Evolutionary conservation across 2,329 filamentous ascomycete species (phyloP), one percentile per base, ranked within the genome.

Genomic region (Paraphoma sp.): DNA sequence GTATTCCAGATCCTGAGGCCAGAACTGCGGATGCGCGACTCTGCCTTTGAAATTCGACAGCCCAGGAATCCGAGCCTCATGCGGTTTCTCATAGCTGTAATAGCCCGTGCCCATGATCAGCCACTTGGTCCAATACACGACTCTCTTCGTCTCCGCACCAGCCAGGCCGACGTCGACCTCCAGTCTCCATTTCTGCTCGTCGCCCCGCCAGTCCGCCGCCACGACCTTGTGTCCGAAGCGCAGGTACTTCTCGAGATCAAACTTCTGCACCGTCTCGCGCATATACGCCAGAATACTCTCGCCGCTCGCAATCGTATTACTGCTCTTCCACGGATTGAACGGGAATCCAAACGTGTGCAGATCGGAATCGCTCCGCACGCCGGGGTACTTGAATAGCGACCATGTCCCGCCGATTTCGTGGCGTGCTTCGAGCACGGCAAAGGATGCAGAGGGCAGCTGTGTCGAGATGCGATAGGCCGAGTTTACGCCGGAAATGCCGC

Each of bases 341-440:
- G 84, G 76, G 64, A 92, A 92, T 16, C 81, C 81, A 54, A 82
- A 81, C 5, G 81, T 83, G 65, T 81, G 77, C 44, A 83, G 70
- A 60, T 83, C 81, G 0, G 79, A 80, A 57, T 82, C 80, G 16
- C 79, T 82, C 12, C 80, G 79, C 60, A 91, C 88, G 7, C 91
- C 89, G 0, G 89, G 90, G 64, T 92, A 94, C 41, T 83, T 85
- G 79, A 92, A 94, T 2, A 93, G 78, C 66, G 89, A 87, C 91
- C 91, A 93, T 0, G 91, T 94, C 1, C 91, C 91, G 1, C 91
- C 91, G 6, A 93, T 80, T 28, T 81, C 78, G 48, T 83, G 79
- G 33, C 91, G 86, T 1, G 81, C 82, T 73, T 94, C 91, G 14
- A 93, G 81, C 28, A 94, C 85, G 11, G 84, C 81, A 69, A 90